Percentiles rank a stretch among this genome's conserved stretches.
These are phyloP conservation scores for Guadua angustifolia DNA, from an alignment of 176 grass and related monocot species.

Conservation along the genomic window DNA sequence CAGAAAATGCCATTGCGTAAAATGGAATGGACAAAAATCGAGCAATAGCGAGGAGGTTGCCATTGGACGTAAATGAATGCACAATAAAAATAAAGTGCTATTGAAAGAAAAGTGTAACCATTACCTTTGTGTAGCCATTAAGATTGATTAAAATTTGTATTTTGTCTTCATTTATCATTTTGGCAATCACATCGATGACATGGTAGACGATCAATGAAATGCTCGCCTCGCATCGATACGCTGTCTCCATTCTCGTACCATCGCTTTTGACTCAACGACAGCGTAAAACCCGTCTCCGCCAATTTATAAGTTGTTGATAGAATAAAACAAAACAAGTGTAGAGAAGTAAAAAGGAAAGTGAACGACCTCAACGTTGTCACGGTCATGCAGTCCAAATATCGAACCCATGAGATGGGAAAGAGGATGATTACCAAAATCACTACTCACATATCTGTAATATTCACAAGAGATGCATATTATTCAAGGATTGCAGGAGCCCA, in stretches of 20 bases:
- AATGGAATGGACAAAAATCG: background rate
- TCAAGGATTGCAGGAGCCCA: too few relatives aligned
- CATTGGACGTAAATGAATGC: background rate
- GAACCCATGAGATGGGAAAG: constrained; percentile 80
- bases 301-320: background rate
- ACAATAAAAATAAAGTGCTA: too few relatives aligned
- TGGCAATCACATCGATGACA: constrained; percentile 71
- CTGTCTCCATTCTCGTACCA: constrained; percentile 68
- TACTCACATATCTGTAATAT: constrained; percentile 60
- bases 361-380: background rate
- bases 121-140: constrained; percentile 74
- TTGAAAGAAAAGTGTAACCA: too few relatives aligned
- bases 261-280: constrained; percentile 73
- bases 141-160: constrained; percentile 74
- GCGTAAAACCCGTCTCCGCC: constrained; percentile 56
- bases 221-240: too few relatives aligned
- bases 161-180: constrained; percentile 64
- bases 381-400: constrained; percentile 67
- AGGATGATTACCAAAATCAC: constrained; percentile 76
- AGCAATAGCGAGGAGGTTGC: background rate
- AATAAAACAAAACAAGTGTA: too few relatives aligned
- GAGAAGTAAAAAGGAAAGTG: too few relatives aligned
- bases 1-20: too few relatives aligned
- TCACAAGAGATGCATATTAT: too few relatives aligned
- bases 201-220: constrained; percentile 64